Conservation (phyloP, 1,284 basidiomycete genomes). For the Puccinia coronata region DNA sequence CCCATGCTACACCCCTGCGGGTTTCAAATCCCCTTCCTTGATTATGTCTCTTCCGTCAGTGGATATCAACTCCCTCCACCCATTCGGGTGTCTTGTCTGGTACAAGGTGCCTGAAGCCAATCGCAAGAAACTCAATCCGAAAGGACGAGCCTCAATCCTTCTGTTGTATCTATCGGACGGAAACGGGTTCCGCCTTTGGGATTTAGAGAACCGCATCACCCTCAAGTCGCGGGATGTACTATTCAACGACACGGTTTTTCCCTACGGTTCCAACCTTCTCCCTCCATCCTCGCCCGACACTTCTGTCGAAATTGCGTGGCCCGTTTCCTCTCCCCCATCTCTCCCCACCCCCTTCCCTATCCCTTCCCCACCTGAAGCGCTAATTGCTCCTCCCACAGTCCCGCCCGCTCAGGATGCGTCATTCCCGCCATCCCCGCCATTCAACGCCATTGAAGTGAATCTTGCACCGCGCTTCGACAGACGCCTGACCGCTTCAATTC, state of each 20-base stretch:
- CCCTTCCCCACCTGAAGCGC: not conserved
- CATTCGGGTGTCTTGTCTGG: constrained; percentile 16
- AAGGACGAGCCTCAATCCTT: too few species aligned
- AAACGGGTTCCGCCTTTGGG: constrained; percentile 2
- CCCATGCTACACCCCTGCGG: not conserved
- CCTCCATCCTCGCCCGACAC: not conserved
- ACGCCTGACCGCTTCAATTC: too few species aligned
- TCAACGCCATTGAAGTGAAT: too few species aligned
- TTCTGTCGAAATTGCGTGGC: not conserved
- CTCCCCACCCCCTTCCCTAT: not conserved
- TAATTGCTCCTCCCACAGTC: not conserved
- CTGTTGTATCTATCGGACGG: not conserved
- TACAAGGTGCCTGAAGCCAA: constrained; percentile 4
- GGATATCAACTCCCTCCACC: not conserved
- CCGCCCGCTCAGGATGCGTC: too few species aligned
- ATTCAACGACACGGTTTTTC: too few species aligned
- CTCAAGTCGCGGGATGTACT: constrained; percentile 1
- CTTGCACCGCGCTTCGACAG: too few species aligned
- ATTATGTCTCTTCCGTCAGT: not conserved
- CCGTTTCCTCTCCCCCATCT: not conserved
- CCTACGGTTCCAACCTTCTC: too few species aligned
- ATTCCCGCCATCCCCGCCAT: too few species aligned
- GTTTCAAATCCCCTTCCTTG: not conserved
- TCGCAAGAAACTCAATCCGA: too few species aligned
- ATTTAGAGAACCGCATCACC: not conserved